Evolutionary conservation across 306 rosid genomes (phyloP).

Genomic region (Sicyos baderoa): DNA sequence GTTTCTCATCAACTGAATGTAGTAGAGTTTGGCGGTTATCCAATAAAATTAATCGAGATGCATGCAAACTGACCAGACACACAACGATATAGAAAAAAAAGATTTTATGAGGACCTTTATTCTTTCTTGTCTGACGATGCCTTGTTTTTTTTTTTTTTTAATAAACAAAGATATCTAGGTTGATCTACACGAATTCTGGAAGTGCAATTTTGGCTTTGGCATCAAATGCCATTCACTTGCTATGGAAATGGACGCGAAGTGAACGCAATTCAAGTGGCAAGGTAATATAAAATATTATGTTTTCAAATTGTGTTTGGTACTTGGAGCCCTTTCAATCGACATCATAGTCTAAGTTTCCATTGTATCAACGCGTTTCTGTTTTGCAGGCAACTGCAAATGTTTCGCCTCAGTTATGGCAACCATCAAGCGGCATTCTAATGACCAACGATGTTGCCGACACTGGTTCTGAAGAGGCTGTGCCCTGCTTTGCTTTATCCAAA

Average conservation of each 20-base stretch:
- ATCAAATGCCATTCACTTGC: conserved; percentile 86
- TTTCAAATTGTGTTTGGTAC: no score
- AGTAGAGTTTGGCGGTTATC: no score
- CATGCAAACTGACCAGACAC: no score
- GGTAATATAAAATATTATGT: no score
- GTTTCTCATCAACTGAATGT: no score
- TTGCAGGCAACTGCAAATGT: conserved; percentile 79
- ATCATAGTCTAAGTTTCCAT: conserved; percentile 19
- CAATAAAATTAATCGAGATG: no score
- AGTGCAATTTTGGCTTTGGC: conserved; percentile 81
- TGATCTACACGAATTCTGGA: conserved; percentile 89
- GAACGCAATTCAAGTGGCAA: conserved; percentile 68
- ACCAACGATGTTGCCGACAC: conserved; percentile 69
- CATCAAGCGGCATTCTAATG: conserved; percentile 91
- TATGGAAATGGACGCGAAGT: conserved; percentile 88
- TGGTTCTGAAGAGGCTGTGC: conserved; percentile 74
- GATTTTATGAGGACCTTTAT: background rate
- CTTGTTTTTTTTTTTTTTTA: conserved; percentile 21
- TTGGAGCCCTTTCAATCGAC: conserved; percentile 8
- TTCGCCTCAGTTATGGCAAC: conserved; percentile 89
- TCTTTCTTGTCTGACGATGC: background rate
- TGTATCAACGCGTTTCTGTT: conserved; percentile 23
- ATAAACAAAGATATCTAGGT: conserved; percentile 70
- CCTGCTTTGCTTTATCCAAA: conserved; percentile 90
- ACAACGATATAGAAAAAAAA: no score